Base-by-base conservation (phyloP, 1,139 yeast species). In the Starmera stellimalicola region DNA sequence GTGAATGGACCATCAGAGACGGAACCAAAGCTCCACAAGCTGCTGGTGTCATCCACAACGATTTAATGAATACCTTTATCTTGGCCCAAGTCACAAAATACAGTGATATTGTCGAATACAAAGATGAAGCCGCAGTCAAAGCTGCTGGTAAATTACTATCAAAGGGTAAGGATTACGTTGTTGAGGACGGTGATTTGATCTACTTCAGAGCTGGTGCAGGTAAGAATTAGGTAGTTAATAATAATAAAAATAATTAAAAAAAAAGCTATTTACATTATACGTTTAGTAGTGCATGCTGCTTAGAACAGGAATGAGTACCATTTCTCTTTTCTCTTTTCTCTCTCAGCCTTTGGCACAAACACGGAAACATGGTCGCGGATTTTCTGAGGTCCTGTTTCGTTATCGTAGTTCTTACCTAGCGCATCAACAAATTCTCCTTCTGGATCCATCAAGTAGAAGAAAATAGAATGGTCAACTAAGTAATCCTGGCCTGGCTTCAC, bases 151-250 rank as follows among this genome's bases (percentile, higher is more conserved):
- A 91, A 65, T 74, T 91, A 55, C 62, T 74, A 61, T 83, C 73
- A 57, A 91, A 91, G 77, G 99, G 99, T 72, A 93, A 91, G 64
- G 97, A 88, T 48, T 91, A 93, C 57, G 91, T 76, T 44, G 95
- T 93, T 44, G 88, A 79, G 59, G 85, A 78, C 47, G 85, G 96
- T 59, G 97, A 88, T 59, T 72, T 91, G 52, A 78, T 88, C 50
- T 88, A 80, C 67, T 83, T 88, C 70, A 82, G 94, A 70, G 87
- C 96, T 42, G 96, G 94, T 60, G 95, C 94, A 40, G 96, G 96
- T 66, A 88, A 88, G 71, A 75, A 73, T 55, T 75, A 62, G 50
- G 31, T 33, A 10, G 12, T 17, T 14, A 8, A 26, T 16, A 29
- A 19, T 8, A 22, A 22, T 8, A 22, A 22, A 11, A 22, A 26